Base-by-base conservation (phyloP, 2,329 filamentous ascomycete genomes). In the Escovopsis sp. region DNA sequence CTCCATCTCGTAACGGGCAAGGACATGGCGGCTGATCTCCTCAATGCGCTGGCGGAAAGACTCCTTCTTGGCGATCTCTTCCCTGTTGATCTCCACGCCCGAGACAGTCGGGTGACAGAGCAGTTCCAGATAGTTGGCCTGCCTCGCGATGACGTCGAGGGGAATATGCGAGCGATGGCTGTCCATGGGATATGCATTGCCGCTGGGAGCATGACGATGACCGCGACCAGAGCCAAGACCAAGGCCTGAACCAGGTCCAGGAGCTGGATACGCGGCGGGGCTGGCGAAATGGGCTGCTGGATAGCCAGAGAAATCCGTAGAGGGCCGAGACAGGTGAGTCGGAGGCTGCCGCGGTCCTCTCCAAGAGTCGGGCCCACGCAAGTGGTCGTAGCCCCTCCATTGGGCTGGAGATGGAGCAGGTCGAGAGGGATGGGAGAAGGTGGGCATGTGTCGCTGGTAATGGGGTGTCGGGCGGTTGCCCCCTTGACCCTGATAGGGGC, bases 21-120 rank as follows among this genome's bases (percentile, higher is more conserved):
- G 69, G 2, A 70, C 68, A 35, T 70, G 53, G 35, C 68, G 70
- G 42, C 80, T 80, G 16, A 82, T 67, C 8, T 55, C 45, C 51
- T 88, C 76, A 13, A 92, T 68, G 18, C 60, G 59, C 31, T 59
- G 49, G 33, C 82, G 71, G 44, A 92, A 87, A 0, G 55, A 50
- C 45, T 90, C 79, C 49, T 90, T 92, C 43, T 76, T 68, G 3
- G 65, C 59, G 35, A 79, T 70, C 44, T 90, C 83, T 1, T 59
- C 54, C 1, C 56, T 49, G 27, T 66, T 66, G 41, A 88, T 85
- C 44, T 79, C 73, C 2, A 73, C 70, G 27, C 61, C 63, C 0
- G 66, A 56, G 14, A 84, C 45, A 12, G 55, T 50, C 21, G 50
- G 40, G 31, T 48, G 52, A 39, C 65, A 66, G 2, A 76, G 53